A percentile compares a stretch with the other conserved stretches of the same genome.
Evolutionary conservation across 176 grass and related monocot species (phyloP).

Genomic region (Puya raimondii): DNA sequence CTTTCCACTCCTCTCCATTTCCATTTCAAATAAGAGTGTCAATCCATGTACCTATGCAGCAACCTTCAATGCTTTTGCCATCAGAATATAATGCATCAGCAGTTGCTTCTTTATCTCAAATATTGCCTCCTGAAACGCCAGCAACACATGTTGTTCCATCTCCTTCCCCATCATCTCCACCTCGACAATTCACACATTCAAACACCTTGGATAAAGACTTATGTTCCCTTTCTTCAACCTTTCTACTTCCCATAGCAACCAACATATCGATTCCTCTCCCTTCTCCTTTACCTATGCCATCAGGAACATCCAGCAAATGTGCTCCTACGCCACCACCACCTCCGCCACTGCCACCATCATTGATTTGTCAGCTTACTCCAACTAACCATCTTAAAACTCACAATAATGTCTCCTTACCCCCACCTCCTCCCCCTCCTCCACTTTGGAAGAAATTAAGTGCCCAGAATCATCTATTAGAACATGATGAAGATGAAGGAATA

Average conservation of each 20-base stretch:
- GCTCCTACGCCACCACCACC: constrained; percentile 11
- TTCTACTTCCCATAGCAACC: constrained; percentile 3
- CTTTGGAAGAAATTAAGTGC: constrained; percentile 15
- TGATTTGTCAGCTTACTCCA: neutral
- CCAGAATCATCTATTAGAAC: constrained; percentile 3
- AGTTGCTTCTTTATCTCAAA: constrained; percentile 17
- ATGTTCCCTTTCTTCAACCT: constrained; percentile 23
- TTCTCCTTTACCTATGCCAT: constrained; percentile 6
- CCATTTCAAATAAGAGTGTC: constrained; percentile 25
- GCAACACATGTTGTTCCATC: constrained; percentile 6
- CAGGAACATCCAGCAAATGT: constrained; percentile 8
- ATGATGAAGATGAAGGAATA: constrained; percentile 22
- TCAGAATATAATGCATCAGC: neutral
- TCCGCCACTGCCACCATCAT: neutral
- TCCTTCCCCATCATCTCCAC: constrained; percentile 6
- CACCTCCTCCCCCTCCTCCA: constrained; percentile 4
- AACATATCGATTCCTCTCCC: constrained; percentile 14
- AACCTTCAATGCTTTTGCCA: neutral
- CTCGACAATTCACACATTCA: constrained; percentile 10
- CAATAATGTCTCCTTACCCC: neutral
- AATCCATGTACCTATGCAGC: neutral
- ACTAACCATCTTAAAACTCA: neutral
- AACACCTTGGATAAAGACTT: constrained; percentile 16
- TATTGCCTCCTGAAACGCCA: constrained; percentile 16
- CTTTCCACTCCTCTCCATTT: constrained; percentile 29